Evolutionary conservation across 352 stramenopile species (phyloP).

Genomic region (Pythium dissotocum): DNA sequence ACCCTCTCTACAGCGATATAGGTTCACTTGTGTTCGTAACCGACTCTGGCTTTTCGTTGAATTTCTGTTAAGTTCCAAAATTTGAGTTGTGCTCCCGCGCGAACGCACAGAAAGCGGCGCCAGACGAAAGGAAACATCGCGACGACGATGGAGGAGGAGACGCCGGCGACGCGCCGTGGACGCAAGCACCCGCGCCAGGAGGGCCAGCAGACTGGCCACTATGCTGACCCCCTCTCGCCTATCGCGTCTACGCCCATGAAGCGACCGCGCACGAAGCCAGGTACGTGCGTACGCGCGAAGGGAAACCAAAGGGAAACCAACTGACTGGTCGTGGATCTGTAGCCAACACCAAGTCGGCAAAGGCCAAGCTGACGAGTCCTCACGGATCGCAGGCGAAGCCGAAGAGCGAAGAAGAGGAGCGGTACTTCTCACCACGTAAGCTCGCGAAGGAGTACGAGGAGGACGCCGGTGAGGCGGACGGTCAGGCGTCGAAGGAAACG

Average conservation of each 20-base stretch:
- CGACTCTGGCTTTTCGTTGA: neutral
- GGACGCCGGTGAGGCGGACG: constrained; percentile 18
- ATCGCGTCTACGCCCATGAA: constrained; percentile 88
- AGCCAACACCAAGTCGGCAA: constrained; percentile 56
- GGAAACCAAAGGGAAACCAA: constrained; percentile 9
- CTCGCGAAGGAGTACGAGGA: constrained; percentile 57
- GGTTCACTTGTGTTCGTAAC: constrained; percentile 20
- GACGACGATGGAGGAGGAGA: constrained; percentile 18
- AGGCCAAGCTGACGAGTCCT: constrained; percentile 36
- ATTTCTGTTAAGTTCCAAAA: constrained; percentile 19
- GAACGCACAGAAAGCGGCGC: constrained; percentile 9
- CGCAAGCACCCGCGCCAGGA: constrained; percentile 24
- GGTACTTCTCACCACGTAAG: constrained; percentile 67
- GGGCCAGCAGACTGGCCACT: constrained; percentile 46
- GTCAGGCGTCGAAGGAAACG: neutral
- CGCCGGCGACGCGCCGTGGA: constrained; percentile 3
- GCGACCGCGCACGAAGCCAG: constrained; percentile 53
- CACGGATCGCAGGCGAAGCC: constrained; percentile 25
- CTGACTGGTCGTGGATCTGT: neutral
- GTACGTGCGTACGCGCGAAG: constrained; percentile 22
- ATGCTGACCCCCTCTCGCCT: constrained; percentile 75
- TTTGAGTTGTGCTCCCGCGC: constrained; percentile 25
- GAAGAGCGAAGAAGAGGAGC: constrained; percentile 36
- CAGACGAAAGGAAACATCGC: constrained; percentile 24
- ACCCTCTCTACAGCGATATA: constrained; percentile 12